These are phyloP conservation scores for Dactylellina drechsleri DNA, from an alignment of 2,329 filamentous ascomycete species.

Conservation along the genomic window DNA sequence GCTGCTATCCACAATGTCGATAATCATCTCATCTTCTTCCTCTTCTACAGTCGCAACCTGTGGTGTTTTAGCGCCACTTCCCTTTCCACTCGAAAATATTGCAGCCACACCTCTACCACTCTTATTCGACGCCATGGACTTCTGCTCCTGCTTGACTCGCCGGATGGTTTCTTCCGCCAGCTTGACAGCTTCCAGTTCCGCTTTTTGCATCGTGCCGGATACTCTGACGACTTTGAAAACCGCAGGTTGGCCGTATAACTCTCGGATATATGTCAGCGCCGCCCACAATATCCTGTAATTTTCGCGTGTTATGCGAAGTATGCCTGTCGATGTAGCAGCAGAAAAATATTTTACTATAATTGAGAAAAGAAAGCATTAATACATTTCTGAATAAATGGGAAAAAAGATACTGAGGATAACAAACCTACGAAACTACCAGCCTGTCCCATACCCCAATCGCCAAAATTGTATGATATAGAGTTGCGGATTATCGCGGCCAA, in stretches of 20 bases:
- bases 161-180: slow-evolving; percentile 54
- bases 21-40: slow-evolving; percentile 25
- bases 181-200: slow-evolving; percentile 83
- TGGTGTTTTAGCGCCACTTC: not conserved
- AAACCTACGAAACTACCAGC: slow-evolving; percentile 75
- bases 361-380: slow-evolving; percentile 15
- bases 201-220: slow-evolving; percentile 91
- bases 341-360: slow-evolving; percentile 87
- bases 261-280: slow-evolving; percentile 81
- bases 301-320: slow-evolving; percentile 81
- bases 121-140: not conserved
- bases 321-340: slow-evolving; percentile 90
- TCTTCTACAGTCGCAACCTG: slow-evolving; percentile 19
- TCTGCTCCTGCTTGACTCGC: slow-evolving; percentile 31
- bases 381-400: not conserved
- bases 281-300: slow-evolving; percentile 92
- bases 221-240: slow-evolving; percentile 86
- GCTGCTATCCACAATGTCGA: slow-evolving; percentile 45
- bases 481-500: slow-evolving; percentile 76
- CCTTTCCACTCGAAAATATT: slow-evolving; percentile 23
- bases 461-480: slow-evolving; percentile 78
- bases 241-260: slow-evolving; percentile 73
- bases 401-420: not conserved
- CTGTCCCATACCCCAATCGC: slow-evolving; percentile 85
- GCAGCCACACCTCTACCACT: slow-evolving; percentile 23